Conservation (phyloP, 2,329 filamentous ascomycete species). For the Fusarium musae region DNA sequence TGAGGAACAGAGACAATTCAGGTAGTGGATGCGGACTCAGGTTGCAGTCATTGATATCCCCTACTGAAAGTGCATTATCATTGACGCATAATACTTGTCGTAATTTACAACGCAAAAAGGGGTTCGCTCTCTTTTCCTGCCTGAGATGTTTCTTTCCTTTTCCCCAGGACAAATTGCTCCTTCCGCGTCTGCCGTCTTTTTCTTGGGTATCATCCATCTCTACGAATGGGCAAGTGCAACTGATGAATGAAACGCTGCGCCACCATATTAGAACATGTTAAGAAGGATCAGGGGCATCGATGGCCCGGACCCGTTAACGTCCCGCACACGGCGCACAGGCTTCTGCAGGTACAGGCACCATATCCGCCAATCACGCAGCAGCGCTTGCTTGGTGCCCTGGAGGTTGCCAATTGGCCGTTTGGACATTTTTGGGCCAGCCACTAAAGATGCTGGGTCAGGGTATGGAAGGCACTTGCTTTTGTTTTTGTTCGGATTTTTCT, state of each 20-base stretch:
- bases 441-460: not conserved
- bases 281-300: slow-evolving; percentile 30
- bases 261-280: slow-evolving; percentile 41
- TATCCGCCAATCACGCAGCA: slow-evolving; percentile 34
- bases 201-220: slow-evolving; percentile 33
- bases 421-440: slow-evolving; percentile 7
- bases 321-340: slow-evolving; percentile 6
- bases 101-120: slow-evolving; percentile 12
- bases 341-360: slow-evolving; percentile 40
- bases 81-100: slow-evolving; percentile 1
- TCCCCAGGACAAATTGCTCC: slow-evolving; percentile 6
- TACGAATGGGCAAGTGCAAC: slow-evolving; percentile 31
- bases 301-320: slow-evolving; percentile 10
- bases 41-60: not conserved
- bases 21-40: slow-evolving; percentile 7
- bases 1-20: not conserved
- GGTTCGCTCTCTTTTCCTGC: slow-evolving; percentile 8
- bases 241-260: slow-evolving; percentile 43
- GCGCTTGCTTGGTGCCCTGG: slow-evolving; percentile 20
- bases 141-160: slow-evolving; percentile 19
- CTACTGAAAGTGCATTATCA: not conserved
- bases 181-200: slow-evolving; percentile 18
- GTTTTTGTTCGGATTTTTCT: slow-evolving; percentile 7
- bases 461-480: slow-evolving; percentile 5
- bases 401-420: not conserved